Conservation (phyloP, 306 rosid species). For the Begonia peltatifolia region DNA sequence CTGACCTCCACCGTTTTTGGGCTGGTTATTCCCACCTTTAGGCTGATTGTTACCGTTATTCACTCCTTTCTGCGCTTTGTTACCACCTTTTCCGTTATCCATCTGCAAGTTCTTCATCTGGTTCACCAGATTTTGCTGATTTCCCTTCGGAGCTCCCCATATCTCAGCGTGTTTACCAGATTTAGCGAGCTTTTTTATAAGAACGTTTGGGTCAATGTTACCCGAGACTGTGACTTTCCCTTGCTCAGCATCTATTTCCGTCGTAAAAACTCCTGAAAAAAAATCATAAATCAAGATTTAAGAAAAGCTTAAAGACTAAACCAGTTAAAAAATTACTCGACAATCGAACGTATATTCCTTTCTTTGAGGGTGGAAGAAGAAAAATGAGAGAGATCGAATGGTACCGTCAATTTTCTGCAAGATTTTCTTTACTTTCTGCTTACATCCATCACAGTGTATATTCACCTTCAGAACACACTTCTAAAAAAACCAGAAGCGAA, state of each 20-base stretch:
- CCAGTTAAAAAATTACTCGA: background rate
- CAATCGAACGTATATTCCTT: no score
- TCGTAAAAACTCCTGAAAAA: conserved; percentile 49
- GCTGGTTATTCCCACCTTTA: conserved; percentile 22
- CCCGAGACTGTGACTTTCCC: conserved; percentile 77
- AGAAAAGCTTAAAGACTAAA: background rate
- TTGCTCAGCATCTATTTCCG: conserved; percentile 64
- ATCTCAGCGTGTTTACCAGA: conserved; percentile 85
- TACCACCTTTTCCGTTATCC: conserved; percentile 33
- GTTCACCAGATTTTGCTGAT: conserved; percentile 22
- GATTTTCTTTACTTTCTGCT: conserved; percentile 88
- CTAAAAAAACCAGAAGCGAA: conserved; percentile 44
- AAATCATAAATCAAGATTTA: background rate
- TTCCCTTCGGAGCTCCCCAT: conserved; percentile 37
- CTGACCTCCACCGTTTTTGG: conserved; percentile 15
- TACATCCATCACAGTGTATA: conserved; percentile 96
- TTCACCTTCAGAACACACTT: conserved; percentile 92
- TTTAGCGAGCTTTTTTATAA: conserved; percentile 68
- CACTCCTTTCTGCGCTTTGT: conserved; percentile 31
- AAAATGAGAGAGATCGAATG: background rate
- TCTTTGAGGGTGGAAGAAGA: background rate
- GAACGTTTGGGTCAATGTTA: conserved; percentile 55
- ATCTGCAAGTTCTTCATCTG: conserved; percentile 65
- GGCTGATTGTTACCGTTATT: conserved; percentile 19
- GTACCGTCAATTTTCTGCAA: conserved; percentile 85